Conservation (phyloP, 345 rosid species). For the Eucalyptus cloeziana region DNA sequence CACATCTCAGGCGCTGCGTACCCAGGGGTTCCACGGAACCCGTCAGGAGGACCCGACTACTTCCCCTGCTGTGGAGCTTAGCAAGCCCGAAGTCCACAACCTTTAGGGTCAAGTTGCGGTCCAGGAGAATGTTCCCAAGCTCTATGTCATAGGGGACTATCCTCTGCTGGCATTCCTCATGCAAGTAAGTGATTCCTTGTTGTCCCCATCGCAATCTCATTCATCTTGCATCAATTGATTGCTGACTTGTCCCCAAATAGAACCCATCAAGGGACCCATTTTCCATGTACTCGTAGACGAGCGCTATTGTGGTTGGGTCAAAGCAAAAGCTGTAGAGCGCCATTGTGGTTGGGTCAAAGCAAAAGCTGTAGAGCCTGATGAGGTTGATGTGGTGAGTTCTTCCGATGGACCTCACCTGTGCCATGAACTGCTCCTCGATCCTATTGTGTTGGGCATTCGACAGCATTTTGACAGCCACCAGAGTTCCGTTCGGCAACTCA, state of each 20-base stretch:
- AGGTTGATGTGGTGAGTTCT: conserved; percentile 19
- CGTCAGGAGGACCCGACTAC: background rate
- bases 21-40: background rate
- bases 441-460: background rate
- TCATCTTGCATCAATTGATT: background rate
- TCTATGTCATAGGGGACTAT: background rate
- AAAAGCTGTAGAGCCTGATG: conserved; percentile 15
- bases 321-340: conserved; percentile 16
- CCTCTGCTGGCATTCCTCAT: background rate
- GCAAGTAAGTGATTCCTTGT: background rate
- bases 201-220: background rate
- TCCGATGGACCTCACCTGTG: conserved; percentile 24
- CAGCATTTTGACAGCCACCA: conserved; percentile 11
- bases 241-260: background rate
- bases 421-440: conserved; percentile 18
- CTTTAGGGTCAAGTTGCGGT: background rate
- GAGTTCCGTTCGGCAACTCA: background rate
- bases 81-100: background rate
- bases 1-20: background rate
- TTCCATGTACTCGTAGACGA: conserved; percentile 8
- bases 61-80: background rate
- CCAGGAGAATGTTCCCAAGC: background rate
- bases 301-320: background rate
- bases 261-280: conserved; percentile 13
- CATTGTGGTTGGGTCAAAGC: conserved; percentile 1